A percentile compares a stretch with the other conserved stretches of the same genome.
Conservation (phyloP, 192 early-diverging fungal species). For the Geranomyces michiganensis region DNA sequence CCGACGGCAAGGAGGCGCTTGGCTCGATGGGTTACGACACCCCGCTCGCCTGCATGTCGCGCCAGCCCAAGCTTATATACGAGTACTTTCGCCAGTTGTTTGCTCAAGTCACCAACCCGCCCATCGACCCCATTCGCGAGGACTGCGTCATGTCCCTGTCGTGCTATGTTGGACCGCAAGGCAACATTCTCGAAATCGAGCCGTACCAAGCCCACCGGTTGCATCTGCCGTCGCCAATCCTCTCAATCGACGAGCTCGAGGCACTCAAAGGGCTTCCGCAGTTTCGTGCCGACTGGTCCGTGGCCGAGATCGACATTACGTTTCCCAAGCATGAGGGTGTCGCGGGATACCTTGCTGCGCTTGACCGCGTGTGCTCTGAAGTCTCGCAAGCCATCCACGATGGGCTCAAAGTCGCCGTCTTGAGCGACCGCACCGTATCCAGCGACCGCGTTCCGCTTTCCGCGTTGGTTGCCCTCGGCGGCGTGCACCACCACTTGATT, state of each 20-base stretch:
- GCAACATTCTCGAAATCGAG: constrained; percentile 88
- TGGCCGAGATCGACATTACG: constrained; percentile 84
- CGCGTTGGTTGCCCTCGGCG: constrained; percentile 84
- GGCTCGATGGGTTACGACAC: constrained; percentile 99
- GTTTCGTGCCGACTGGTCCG: constrained; percentile 74
- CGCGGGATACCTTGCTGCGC: constrained; percentile 72
- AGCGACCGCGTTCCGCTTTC: constrained; percentile 78
- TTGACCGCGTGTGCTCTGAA: constrained; percentile 89
- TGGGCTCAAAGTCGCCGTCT: constrained; percentile 78
- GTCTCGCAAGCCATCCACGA: constrained; percentile 78
- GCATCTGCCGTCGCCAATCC: constrained; percentile 81
- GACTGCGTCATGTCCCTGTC: constrained; percentile 96
- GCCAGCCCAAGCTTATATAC: constrained; percentile 85
- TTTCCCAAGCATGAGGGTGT: constrained; percentile 75
- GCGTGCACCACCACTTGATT: constrained; percentile 93
- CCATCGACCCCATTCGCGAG: constrained; percentile 99
- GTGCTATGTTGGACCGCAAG: constrained; percentile 93
- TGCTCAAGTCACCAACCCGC: constrained; percentile 98
- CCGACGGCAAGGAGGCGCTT: constrained; percentile 91
- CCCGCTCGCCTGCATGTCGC: constrained; percentile 89
- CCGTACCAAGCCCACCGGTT: constrained; percentile 78
- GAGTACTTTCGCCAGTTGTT: constrained; percentile 98
- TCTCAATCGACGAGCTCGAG: constrained; percentile 80
- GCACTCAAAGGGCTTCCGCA: constrained; percentile 73
- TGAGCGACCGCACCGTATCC: constrained; percentile 74